Base-by-base conservation (phyloP, 1,284 basidiomycete species). In the Leccinum solheimii region DNA sequence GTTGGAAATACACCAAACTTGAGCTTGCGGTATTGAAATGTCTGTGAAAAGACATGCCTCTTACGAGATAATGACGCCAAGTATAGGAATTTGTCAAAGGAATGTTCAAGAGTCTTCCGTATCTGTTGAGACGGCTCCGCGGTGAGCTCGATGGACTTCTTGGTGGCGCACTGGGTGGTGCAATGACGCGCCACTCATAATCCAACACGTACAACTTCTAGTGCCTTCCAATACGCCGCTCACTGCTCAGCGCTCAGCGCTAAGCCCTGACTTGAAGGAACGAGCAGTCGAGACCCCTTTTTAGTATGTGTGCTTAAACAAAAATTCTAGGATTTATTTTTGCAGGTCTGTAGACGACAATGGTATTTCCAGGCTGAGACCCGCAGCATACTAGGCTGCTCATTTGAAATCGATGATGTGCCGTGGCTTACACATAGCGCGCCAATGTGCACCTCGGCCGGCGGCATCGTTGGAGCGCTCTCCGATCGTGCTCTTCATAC, bases 401-500 rank as follows among this genome's bases (percentile, higher is more conserved):
- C 40, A 21, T 21, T 48, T 48, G 45, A 48, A 48, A 48, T 48
- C 10, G 38, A 40, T n/a, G n/a, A 9, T n/a, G 40, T 48, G 19
- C n/a, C 11, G 40, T n/a, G 40, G 40, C n/a, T 43, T 19, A 43
- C 40, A 19, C n/a, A 43, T 43, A 43, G n/a, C n/a, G 40, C n/a
- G 40, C 40, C 40, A 43, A 43, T 38, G 34, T 34, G 0, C 11
- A 13, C 16, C 14, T 9, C 43, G 43, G 43, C 43, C 19, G 43
- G 19, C 19, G 5, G 43, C 11, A 21, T 23, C 45, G 13, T 49
- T 55, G 53, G 53, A 55, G 23, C 21, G 21, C 23, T 49, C 21
- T 16, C 49, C 63, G 57, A 69, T 65, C 34, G 19, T 13, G 57
- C 53, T 23, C 53, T 50, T 7, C 50, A 1, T 19, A 13, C 65